These are phyloP conservation scores for Tephrocybe sp. DNA, from an alignment of 768 basidiomycete genomes.

Conservation along the genomic window DNA sequence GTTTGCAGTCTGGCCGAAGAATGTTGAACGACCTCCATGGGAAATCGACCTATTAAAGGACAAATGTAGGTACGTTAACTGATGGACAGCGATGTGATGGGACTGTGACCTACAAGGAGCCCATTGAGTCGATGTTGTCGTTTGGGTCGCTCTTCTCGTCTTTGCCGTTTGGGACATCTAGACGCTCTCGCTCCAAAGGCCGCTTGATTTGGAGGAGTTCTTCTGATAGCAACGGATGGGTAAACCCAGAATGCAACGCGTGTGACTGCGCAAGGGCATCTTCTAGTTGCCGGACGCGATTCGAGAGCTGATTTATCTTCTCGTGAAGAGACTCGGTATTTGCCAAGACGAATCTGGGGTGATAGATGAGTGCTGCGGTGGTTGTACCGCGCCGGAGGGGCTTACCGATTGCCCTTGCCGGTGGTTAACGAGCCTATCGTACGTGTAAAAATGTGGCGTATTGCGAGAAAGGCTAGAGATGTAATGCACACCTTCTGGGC, in stretches of 20 bases:
- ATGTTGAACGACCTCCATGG: constrained; percentile 58
- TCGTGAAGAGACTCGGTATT: constrained; percentile 70
- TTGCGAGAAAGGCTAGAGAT: constrained; percentile 9
- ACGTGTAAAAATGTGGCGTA: constrained; percentile 9
- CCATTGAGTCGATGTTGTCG: constrained; percentile 62
- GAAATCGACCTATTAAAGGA: constrained; percentile 50
- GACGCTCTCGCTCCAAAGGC: constrained; percentile 60
- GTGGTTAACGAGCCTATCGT: constrained; percentile 64
- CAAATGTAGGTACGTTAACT: constrained; percentile 13
- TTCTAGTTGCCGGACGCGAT: constrained; percentile 65
- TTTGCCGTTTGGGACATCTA: constrained; percentile 33
- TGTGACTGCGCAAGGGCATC: constrained; percentile 60
- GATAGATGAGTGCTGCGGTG: constrained; percentile 4
- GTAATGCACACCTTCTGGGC: constrained; percentile 56
- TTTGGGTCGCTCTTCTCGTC: constrained; percentile 45
- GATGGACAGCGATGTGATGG: constrained; percentile 15
- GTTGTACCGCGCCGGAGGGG: neutral
- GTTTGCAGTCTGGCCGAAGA: constrained; percentile 65
- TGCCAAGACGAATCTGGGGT: constrained; percentile 60
- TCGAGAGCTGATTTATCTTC: constrained; percentile 59
- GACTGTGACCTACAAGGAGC: constrained; percentile 57
- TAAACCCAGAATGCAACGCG: constrained; percentile 40
- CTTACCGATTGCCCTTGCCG: constrained; percentile 68
- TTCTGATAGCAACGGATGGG: constrained; percentile 58
- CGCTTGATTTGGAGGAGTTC: constrained; percentile 64